A percentile compares a stretch with the other conserved stretches of the same genome.
Conservation (phyloP, 1,284 basidiomycete genomes). For the Lignosus rhinocerotis region DNA sequence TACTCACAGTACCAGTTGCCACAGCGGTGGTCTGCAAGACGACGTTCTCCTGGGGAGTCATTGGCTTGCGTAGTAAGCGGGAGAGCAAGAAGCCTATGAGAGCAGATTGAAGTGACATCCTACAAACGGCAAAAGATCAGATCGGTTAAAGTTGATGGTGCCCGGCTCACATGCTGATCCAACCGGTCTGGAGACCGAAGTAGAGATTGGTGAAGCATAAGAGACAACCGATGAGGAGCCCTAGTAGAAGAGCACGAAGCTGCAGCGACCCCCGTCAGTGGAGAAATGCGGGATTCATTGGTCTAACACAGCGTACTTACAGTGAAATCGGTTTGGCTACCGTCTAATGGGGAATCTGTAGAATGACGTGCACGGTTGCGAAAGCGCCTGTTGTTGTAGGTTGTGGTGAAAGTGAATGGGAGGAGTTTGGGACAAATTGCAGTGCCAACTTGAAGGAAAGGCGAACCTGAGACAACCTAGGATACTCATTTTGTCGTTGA, state of each 20-base stretch:
- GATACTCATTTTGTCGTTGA: slow-evolving; percentile 3
- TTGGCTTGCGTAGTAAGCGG: slow-evolving; percentile 66
- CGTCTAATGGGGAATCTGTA: slow-evolving; percentile 9
- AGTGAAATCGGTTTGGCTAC: slow-evolving; percentile 19
- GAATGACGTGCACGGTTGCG: slow-evolving; percentile 10
- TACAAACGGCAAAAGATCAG: slow-evolving; percentile 34
- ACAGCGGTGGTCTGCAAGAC: slow-evolving; percentile 95
- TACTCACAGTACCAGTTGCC: slow-evolving; percentile 76
- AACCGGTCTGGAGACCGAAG: slow-evolving; percentile 77
- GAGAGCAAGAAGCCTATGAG: slow-evolving; percentile 91
- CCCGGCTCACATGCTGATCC: slow-evolving; percentile 65
- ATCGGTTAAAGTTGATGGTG: not conserved
- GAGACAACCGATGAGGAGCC: slow-evolving; percentile 69
- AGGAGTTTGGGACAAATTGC: no score
- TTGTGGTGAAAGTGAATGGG: no score
- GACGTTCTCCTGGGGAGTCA: slow-evolving; percentile 89
- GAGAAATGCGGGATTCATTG: no score
- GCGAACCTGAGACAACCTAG: slow-evolving; percentile 15
- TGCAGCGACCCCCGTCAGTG: slow-evolving; percentile 10
- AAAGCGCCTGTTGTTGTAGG: slow-evolving; percentile 6
- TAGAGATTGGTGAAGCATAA: slow-evolving; percentile 79
- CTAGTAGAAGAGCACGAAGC: slow-evolving; percentile 53
- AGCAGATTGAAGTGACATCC: slow-evolving; percentile 96
- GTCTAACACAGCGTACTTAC: slow-evolving; percentile 2
- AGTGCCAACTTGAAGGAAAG: not conserved